These are phyloP conservation scores for Brettanomyces naardenensis DNA, from an alignment of 805 yeast genomes.

Conservation along the genomic window DNA sequence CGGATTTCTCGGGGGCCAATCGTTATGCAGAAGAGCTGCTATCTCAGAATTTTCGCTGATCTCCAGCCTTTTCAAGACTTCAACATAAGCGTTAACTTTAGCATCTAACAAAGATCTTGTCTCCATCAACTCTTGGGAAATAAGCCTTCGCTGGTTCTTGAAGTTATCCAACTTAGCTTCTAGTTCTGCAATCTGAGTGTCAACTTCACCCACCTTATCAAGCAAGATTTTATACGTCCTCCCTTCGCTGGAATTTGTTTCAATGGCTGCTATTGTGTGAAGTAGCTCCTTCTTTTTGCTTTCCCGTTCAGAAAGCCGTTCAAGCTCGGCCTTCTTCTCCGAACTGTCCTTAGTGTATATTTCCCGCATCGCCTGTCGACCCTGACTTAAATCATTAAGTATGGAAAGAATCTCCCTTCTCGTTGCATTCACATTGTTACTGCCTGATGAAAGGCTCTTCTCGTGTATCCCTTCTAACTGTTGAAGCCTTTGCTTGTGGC, in stretches of 20 bases:
- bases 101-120: conserved; percentile 45
- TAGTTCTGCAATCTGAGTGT: conserved; percentile 30
- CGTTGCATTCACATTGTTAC: conserved; percentile 23
- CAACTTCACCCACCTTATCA: conserved; percentile 26
- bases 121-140: conserved; percentile 32
- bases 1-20: conserved; percentile 1
- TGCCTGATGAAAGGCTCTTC: conserved; percentile 26
- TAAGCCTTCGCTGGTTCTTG: conserved; percentile 26
- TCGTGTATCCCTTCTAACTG: conserved; percentile 21
- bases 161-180: conserved; percentile 29
- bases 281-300: conserved; percentile 27
- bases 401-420: conserved; percentile 24
- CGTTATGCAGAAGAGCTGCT: conserved; percentile 3
- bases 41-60: conserved; percentile 14
- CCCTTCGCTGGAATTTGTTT: conserved; percentile 35
- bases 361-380: conserved; percentile 37
- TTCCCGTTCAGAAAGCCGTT: conserved; percentile 33
- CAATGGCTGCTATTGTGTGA: conserved; percentile 29
- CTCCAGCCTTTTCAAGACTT: conserved; percentile 21
- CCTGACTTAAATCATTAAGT: conserved; percentile 32
- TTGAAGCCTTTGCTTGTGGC: conserved; percentile 13
- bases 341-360: conserved; percentile 33
- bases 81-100: conserved; percentile 35
- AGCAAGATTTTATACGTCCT: conserved; percentile 30
- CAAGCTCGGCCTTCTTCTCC: not conserved